Conservation (phyloP, 345 rosid species). For the Noccaea bulbosa region DNA sequence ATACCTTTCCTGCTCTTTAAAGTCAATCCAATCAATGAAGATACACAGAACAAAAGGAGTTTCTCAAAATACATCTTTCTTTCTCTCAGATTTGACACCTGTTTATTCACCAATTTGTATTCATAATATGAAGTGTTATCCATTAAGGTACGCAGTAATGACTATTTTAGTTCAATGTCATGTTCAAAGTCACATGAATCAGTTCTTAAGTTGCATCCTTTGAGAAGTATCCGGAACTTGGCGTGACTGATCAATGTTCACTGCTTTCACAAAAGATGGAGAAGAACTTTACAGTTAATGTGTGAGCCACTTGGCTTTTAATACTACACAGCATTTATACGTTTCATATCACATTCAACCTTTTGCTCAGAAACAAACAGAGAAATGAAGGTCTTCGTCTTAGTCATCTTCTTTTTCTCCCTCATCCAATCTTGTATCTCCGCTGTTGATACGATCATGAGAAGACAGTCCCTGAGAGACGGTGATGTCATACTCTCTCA, state of each 20-base stretch:
- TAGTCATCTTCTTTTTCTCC: no score
- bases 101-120: no score
- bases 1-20: no score
- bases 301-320: conserved; percentile 29
- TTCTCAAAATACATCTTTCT: background rate
- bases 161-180: conserved; percentile 31
- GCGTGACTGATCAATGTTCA: conserved; percentile 15
- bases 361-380: background rate
- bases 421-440: background rate
- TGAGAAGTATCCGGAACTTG: conserved; percentile 19
- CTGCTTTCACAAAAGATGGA: background rate
- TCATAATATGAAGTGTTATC: background rate
- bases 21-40: no score
- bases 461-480: conserved; percentile 46
- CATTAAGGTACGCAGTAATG: conserved; percentile 2
- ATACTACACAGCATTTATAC: background rate
- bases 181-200: conserved; percentile 42
- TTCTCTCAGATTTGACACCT: background rate
- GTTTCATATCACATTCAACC: background rate
- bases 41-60: no score
- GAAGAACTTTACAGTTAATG: conserved; percentile 29
- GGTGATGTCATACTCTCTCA: conserved; percentile 53
- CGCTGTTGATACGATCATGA: conserved; percentile 37
- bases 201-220: conserved; percentile 25
- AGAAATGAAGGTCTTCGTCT: background rate